Evolutionary conservation across 352 stramenopile species (phyloP).

Genomic region (Pythium periplocum): DNA sequence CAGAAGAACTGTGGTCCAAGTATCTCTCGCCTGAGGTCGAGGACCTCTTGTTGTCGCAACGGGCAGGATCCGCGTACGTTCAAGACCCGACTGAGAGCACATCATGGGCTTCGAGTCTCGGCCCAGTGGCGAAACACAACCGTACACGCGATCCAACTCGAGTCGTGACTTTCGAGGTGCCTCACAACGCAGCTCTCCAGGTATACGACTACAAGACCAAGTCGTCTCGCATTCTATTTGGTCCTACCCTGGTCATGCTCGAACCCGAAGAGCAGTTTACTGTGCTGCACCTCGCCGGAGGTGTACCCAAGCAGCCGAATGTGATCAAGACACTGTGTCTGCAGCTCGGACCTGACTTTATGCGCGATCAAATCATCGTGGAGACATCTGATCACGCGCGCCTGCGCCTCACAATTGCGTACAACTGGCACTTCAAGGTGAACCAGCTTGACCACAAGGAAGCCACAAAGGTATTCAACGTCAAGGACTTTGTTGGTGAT

Average conservation of each 20-base stretch:
- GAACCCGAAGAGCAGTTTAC: constrained; percentile 82
- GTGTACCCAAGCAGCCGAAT: constrained; percentile 71
- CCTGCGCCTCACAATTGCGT: constrained; percentile 70
- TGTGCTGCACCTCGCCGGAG: constrained; percentile 58
- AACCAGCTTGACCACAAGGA: constrained; percentile 42
- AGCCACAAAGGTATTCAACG: constrained; percentile 70
- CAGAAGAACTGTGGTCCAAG: constrained; percentile 72
- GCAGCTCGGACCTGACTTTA: constrained; percentile 78
- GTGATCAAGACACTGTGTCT: constrained; percentile 76
- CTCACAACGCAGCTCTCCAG: constrained; percentile 77
- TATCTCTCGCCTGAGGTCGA: constrained; percentile 57
- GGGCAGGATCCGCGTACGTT: constrained; percentile 52
- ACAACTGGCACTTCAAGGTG: constrained; percentile 82
- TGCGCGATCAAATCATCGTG: constrained; percentile 80
- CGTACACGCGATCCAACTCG: constrained; percentile 46
- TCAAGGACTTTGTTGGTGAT: constrained; percentile 78
- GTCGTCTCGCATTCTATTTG: constrained; percentile 75
- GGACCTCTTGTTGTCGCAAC: constrained; percentile 51
- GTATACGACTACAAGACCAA: constrained; percentile 85
- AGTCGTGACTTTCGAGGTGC: constrained; percentile 76
- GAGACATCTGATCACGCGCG: constrained; percentile 78
- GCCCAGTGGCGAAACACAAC: background rate
- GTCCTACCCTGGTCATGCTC: constrained; percentile 74
- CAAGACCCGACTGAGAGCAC: constrained; percentile 29
- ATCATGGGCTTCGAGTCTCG: constrained; percentile 8